Conservation (phyloP, 257 asterid genomes). For the Solanum microdontum region DNA sequence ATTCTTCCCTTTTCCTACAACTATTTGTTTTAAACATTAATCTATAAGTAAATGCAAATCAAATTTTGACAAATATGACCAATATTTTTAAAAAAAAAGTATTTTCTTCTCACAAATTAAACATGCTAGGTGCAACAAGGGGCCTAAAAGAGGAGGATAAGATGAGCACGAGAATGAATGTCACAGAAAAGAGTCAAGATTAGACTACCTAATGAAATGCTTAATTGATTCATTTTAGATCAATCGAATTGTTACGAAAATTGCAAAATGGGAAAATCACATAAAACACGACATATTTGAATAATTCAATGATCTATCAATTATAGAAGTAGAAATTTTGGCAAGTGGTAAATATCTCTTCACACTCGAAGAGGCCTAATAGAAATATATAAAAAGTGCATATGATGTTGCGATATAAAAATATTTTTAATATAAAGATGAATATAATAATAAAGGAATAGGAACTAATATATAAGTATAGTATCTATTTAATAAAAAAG, state of each 20-base stretch:
- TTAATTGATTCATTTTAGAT: too few relatives aligned
- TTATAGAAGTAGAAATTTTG: neutral
- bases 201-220: neutral
- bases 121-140: too few relatives aligned
- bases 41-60: neutral
- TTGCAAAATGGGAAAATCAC: accelerated
- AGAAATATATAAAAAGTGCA: too few relatives aligned
- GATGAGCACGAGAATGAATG: neutral
- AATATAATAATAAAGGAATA: too few relatives aligned
- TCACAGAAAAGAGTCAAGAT: too few relatives aligned
- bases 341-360: too few relatives aligned
- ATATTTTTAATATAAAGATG: too few relatives aligned
- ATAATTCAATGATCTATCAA: too few relatives aligned
- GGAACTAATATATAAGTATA: too few relatives aligned
- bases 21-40: neutral
- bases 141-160: neutral
- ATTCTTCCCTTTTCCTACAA: neutral
- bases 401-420: too few relatives aligned
- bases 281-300: neutral
- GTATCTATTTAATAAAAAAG: neutral
- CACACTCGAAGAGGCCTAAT: too few relatives aligned
- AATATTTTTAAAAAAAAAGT: neutral
- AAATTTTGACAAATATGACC: neutral
- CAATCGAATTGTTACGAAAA: neutral
- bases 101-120: neutral